A percentile compares a stretch with the other conserved stretches of the same genome.
Conservation (phyloP, 202 grass and related monocot genomes). For the Schoenoplectus tabernaemontani region DNA sequence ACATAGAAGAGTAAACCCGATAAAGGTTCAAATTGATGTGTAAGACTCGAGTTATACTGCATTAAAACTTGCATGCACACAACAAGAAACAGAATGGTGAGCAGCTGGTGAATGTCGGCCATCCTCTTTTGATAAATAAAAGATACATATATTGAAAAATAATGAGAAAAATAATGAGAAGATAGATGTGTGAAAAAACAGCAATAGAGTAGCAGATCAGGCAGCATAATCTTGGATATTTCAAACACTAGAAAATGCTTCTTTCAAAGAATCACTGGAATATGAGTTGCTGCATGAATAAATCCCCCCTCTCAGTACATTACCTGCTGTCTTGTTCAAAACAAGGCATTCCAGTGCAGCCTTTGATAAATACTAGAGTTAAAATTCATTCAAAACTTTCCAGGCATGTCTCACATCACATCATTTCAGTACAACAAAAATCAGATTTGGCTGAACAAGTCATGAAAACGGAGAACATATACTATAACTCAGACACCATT, state of each 20-base stretch:
- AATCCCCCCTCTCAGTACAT: not conserved
- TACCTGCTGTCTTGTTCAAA: not conserved
- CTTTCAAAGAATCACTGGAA: not conserved
- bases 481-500: constrained; percentile 21
- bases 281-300: not conserved
- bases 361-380: not conserved
- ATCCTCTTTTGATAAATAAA: not conserved
- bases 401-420: not conserved
- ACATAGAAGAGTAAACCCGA: not conserved
- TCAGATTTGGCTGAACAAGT: not conserved
- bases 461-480: not conserved
- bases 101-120: not conserved
- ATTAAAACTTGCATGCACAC: not conserved
- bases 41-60: not conserved
- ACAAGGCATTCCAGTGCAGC: not conserved
- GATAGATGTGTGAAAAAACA: not conserved
- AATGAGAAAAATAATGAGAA: not conserved
- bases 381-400: not conserved
- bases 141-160: not conserved
- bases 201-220: not conserved
- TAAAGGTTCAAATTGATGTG: not conserved
- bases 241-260: not conserved
- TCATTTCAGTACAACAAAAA: not conserved
- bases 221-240: not conserved
- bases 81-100: not conserved